phyloP scores from a whole-genome alignment of 768 basidiomycete species.

The Panellus pusillus region DNA sequence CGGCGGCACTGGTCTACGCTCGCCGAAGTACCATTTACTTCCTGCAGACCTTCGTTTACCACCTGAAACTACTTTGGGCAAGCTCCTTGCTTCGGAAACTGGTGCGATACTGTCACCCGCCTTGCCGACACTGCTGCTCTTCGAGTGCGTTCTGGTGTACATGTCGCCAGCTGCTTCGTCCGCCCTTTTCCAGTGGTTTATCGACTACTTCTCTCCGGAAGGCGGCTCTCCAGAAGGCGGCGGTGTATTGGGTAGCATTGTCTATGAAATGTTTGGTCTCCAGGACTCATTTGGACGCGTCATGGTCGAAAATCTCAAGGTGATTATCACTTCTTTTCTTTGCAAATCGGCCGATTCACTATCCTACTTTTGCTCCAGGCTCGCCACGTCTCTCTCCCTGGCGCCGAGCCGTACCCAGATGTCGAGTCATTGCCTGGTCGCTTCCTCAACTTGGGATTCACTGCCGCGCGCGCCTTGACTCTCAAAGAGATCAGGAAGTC shows the following conservation, averaged over 20 bases:
- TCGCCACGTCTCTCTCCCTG: constrained; percentile 13
- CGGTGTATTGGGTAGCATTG: constrained; percentile 52
- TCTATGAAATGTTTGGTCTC: constrained; percentile 94
- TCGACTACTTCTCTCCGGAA: constrained; percentile 45
- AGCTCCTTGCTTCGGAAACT: constrained; percentile 31
- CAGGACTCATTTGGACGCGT: constrained; percentile 89
- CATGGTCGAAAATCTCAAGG: constrained; percentile 87
- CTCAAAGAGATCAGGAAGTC: constrained; percentile 66
- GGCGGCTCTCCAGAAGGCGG: constrained; percentile 27
- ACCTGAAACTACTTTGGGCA: constrained; percentile 48
- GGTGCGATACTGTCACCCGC: constrained; percentile 52
- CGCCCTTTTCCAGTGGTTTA: constrained; percentile 73
- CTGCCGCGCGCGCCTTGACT: constrained; percentile 54
- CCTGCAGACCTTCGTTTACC: constrained; percentile 73
- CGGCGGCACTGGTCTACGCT: constrained; percentile 61
- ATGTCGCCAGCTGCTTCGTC: constrained; percentile 63
- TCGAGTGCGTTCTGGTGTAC: constrained; percentile 94
- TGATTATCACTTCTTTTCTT: constrained; percentile 26
- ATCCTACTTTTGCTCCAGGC: not conserved
- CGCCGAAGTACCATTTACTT: constrained; percentile 65
- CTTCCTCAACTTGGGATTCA: constrained; percentile 60
- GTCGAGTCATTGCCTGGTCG: constrained; percentile 38
- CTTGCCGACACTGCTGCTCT: constrained; percentile 80
- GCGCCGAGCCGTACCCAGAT: constrained; percentile 14
- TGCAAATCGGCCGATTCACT: not conserved